These are phyloP conservation scores for Coniochaeta sp. DNA, from an alignment of 2,329 filamentous ascomycete genomes.

Conservation along the genomic window DNA sequence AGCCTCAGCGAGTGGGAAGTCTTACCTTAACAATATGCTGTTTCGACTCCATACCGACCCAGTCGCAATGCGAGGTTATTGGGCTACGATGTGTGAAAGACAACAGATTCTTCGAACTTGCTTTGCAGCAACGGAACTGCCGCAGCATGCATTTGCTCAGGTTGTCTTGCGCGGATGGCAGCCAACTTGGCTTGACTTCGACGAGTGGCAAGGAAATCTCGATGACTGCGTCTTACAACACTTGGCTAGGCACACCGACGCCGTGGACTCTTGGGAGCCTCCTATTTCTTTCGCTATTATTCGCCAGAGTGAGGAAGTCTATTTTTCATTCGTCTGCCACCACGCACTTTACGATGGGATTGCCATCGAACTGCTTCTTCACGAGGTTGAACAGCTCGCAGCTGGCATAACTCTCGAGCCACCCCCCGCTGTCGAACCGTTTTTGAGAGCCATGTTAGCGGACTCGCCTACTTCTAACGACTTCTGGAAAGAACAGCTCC, in stretches of 20 bases:
- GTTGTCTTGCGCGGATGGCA: constrained; percentile 50
- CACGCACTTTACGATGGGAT: constrained; percentile 85
- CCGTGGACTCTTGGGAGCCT: constrained; percentile 35
- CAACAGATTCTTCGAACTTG: constrained; percentile 74
- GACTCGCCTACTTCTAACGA: constrained; percentile 40
- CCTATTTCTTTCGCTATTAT: constrained; percentile 39
- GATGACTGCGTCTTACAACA: constrained; percentile 31
- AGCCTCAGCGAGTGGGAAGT: constrained; percentile 32
- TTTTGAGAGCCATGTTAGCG: constrained; percentile 52
- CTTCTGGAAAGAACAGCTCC: constrained; percentile 61
- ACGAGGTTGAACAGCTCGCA: constrained; percentile 60
- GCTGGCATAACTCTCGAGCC: constrained; percentile 35
- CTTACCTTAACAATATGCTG: constrained; percentile 68
- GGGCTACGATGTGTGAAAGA: constrained; percentile 53
- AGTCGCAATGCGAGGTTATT: constrained; percentile 46
- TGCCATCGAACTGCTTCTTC: constrained; percentile 61
- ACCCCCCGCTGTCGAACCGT: constrained; percentile 51
- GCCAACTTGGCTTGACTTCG: constrained; percentile 31
- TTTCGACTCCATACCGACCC: constrained; percentile 50
- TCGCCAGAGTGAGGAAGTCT: constrained; percentile 17
- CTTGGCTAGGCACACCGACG: constrained; percentile 25
- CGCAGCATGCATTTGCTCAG: constrained; percentile 61
- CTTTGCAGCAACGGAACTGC: constrained; percentile 60
- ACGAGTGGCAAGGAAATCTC: constrained; percentile 19
- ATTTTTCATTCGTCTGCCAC: constrained; percentile 52